phyloP scores from a whole-genome alignment of 2,329 filamentous ascomycete genomes.

The Lachnellula cervina region DNA sequence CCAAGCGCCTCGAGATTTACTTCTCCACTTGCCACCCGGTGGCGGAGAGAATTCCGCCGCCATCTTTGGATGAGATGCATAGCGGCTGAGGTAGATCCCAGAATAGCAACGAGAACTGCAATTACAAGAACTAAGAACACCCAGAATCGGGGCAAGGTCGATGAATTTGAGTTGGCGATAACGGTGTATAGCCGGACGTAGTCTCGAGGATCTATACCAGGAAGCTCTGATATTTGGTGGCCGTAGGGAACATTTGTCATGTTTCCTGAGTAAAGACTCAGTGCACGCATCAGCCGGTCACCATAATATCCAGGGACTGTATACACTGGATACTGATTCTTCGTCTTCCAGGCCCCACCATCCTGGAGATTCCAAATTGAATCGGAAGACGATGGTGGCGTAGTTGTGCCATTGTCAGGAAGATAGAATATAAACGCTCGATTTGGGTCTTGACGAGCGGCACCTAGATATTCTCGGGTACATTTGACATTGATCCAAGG shows the following conservation, averaged over 20 bases:
- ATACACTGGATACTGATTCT: slow-evolving; percentile 76
- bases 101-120: slow-evolving; percentile 63
- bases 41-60: slow-evolving; percentile 61
- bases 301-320: slow-evolving; percentile 69
- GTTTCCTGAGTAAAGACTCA: slow-evolving; percentile 74
- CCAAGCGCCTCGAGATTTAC: slow-evolving; percentile 83
- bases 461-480: slow-evolving; percentile 64
- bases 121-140: slow-evolving; percentile 69
- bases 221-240: slow-evolving; percentile 49
- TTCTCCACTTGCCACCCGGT: slow-evolving; percentile 70
- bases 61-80: slow-evolving; percentile 77
- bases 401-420: slow-evolving; percentile 49
- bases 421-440: slow-evolving; percentile 61
- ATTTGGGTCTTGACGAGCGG: slow-evolving; percentile 53
- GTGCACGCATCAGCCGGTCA: slow-evolving; percentile 61
- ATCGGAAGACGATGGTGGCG: slow-evolving; percentile 62
- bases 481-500: slow-evolving; percentile 79
- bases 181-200: slow-evolving; percentile 58
- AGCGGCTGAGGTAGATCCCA: slow-evolving; percentile 59
- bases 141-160: slow-evolving; percentile 69
- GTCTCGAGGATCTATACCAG: slow-evolving; percentile 51
- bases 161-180: slow-evolving; percentile 43
- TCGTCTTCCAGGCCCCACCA: slow-evolving; percentile 62
- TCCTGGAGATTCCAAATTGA: slow-evolving; percentile 67
- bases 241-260: slow-evolving; percentile 57